A percentile compares a stretch with the other conserved stretches of the same genome.
These are phyloP conservation scores for Lanmaoa pseudosensibilis DNA, from an alignment of 768 basidiomycete species.

Conservation along the genomic window DNA sequence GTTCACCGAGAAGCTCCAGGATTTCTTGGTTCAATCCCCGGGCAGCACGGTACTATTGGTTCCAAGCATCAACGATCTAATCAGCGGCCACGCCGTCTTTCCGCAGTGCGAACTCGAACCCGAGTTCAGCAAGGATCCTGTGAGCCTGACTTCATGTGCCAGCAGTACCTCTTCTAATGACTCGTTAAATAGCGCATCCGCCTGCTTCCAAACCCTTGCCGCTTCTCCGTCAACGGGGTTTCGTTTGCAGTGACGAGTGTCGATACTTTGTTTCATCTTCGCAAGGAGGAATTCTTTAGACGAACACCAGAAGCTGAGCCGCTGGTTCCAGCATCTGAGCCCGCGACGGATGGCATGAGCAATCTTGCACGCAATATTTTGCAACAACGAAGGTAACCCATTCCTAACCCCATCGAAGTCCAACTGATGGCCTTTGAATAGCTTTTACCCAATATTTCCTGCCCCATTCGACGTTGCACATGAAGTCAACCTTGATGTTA, in stretches of 20 bases:
- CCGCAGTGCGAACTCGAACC: constrained; percentile 71
- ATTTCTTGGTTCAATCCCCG: constrained; percentile 60
- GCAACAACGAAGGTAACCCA: constrained; percentile 76
- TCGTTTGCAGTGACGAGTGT: constrained; percentile 79
- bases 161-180: background rate
- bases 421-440: constrained; percentile 31
- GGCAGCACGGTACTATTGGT: constrained; percentile 74
- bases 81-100: constrained; percentile 77
- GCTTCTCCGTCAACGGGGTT: constrained; percentile 83
- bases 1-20: constrained; percentile 56
- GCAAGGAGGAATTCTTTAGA: constrained; percentile 77
- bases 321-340: constrained; percentile 42
- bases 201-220: constrained; percentile 82
- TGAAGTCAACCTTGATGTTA: constrained; percentile 89
- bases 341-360: constrained; percentile 71
- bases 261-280: constrained; percentile 87
- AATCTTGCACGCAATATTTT: constrained; percentile 77
- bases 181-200: constrained; percentile 60
- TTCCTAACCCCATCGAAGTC: background rate
- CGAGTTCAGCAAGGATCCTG: constrained; percentile 49
- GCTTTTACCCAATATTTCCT: constrained; percentile 96
- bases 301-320: constrained; percentile 63
- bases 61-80: constrained; percentile 79
- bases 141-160: constrained; percentile 33
- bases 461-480: constrained; percentile 67